Base-by-base conservation (phyloP, 2,329 filamentous ascomycete genomes). In the Blumeria hordei region DNA sequence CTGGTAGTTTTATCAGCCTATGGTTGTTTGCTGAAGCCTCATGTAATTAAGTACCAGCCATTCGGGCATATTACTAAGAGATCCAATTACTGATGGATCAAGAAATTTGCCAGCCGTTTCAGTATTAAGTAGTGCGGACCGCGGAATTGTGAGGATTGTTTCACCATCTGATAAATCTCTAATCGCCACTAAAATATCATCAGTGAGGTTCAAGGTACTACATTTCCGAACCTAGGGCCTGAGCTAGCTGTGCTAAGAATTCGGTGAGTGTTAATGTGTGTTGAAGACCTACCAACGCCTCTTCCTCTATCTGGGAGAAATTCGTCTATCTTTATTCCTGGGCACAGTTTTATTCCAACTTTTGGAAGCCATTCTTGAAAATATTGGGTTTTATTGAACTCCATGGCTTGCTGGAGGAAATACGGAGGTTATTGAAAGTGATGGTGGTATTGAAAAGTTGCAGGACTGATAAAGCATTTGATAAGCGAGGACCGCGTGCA, bases 91-190 rank as follows among this genome's bases (percentile, higher is more conserved):
- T 2, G 36, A 12, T 11, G 50, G 12, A 21, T 53, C 21, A 14
- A 37, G 33, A 68, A 51, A 18, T 73, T 59, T 53, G 69, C 63
- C 44, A 14, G 77, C 79, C 61, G 76, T 82, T 63, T 77, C 71
- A 53, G 74, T 71, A 55, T 74, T 78, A 57, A 85, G 72, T 51
- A 83, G 72, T 18, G 73, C 67, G 45, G 70, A 68, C 58, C 77
- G 76, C 44, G 80, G 78, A 58, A 84, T 75, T 55, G 72, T 74
- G 69, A 84, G 83, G 55, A 84, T 70, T 56, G 79, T 70, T 66
- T 81, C 78, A 59, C 81, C 77, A 65, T 77, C 73, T 39, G 68
- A 64, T 57, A 85, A 75, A 58, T 77, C 70, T 59, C 71, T 63
- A 47, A 64, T 69, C 54, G 80, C 77, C 59, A 83, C 78, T 81